Conservation (phyloP, 2,329 filamentous ascomycete genomes). For the Lasiodiplodia theobromae region DNA sequence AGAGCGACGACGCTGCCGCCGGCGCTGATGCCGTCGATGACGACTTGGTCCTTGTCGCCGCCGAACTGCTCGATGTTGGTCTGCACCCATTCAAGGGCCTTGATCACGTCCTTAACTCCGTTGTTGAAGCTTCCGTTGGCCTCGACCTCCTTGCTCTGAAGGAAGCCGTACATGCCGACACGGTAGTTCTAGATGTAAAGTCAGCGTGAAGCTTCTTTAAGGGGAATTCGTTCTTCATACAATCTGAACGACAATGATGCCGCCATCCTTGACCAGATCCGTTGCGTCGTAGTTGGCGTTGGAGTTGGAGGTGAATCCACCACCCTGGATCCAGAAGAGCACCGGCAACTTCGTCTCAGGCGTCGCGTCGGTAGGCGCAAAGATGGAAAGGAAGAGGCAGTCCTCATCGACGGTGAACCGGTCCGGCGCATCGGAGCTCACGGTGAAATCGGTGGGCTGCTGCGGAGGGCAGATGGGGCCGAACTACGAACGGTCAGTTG, state of each 20-base stretch:
- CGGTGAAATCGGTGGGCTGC: constrained; percentile 36
- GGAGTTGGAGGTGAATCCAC: constrained; percentile 61
- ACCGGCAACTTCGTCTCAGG: constrained; percentile 50
- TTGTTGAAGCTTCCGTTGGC: constrained; percentile 60
- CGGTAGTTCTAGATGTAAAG: constrained; percentile 60
- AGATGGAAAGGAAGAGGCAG: constrained; percentile 59
- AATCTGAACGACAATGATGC: constrained; percentile 65
- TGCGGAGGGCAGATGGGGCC: constrained; percentile 45
- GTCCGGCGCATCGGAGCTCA: constrained; percentile 29
- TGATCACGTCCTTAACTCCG: constrained; percentile 60
- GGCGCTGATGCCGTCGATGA: constrained; percentile 57
- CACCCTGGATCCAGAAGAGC: constrained; percentile 62
- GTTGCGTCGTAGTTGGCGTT: constrained; percentile 57
- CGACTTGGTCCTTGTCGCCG: constrained; percentile 55
- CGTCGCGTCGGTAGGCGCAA: constrained; percentile 49
- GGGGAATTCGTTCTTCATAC: neutral
- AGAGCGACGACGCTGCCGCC: constrained; percentile 64
- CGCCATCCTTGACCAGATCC: constrained; percentile 64
- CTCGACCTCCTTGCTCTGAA: constrained; percentile 64
- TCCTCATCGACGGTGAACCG: constrained; percentile 48
- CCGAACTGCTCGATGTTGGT: constrained; percentile 57
- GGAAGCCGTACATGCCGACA: constrained; percentile 64
- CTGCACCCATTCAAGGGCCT: constrained; percentile 57
- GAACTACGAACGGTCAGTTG: neutral
- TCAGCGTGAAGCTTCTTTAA: neutral